phyloP scores from a whole-genome alignment of 164 flowering plant genomes.

The Amborella trichopoda region DNA sequence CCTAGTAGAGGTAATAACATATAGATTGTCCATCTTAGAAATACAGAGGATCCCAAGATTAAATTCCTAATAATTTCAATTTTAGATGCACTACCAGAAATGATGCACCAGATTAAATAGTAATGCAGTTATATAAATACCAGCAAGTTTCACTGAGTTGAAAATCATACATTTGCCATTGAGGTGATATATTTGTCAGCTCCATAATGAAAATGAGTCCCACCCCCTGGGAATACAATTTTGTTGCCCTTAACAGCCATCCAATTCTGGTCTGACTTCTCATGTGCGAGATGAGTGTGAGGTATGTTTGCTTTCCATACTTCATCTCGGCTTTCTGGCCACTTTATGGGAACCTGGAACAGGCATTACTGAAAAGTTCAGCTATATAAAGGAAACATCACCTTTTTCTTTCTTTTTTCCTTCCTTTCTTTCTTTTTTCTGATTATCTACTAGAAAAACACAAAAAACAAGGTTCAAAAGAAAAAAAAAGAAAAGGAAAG shows the following conservation, averaged over 20 bases:
- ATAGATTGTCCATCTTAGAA: no score
- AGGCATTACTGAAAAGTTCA: conserved; percentile 1
- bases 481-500: background rate
- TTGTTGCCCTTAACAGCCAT: conserved; percentile 90
- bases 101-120: no score
- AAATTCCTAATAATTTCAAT: no score
- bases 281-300: conserved; percentile 86
- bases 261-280: conserved; percentile 94
- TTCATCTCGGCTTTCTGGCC: conserved; percentile 93
- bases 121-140: no score
- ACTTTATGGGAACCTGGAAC: conserved; percentile 69
- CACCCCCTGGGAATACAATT: conserved; percentile 84
- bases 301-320: conserved; percentile 93
- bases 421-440: no score
- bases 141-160: no score
- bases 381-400: background rate
- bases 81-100: no score
- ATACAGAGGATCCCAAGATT: no score
- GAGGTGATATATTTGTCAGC: conserved; percentile 75
- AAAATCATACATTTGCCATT: conserved; percentile 61
- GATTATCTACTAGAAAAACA: no score
- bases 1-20: no score
- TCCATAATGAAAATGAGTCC: conserved; percentile 90
- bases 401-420: no score
- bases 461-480: no score